These are phyloP conservation scores for Cyclotella choctawhatcheeana DNA, from an alignment of 108 stramenopile species.

Conservation along the genomic window DNA sequence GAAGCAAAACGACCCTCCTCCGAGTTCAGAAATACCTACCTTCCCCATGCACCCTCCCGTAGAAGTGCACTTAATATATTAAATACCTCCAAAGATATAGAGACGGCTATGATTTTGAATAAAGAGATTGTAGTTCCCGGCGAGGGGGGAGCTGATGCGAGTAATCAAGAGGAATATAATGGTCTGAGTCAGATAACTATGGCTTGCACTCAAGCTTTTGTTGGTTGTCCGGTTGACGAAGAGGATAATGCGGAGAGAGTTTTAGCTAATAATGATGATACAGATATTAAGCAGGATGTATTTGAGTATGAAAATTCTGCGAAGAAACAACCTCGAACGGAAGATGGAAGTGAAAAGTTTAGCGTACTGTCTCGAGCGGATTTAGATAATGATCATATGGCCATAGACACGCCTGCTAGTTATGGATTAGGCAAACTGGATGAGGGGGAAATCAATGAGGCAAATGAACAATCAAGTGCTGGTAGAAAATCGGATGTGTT, in stretches of 20 bases:
- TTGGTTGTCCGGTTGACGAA: too few relatives aligned
- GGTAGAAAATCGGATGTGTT: background rate
- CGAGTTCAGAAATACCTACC: background rate
- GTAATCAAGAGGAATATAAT: background rate
- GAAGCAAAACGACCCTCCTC: background rate
- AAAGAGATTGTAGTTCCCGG: background rate
- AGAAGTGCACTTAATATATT: background rate
- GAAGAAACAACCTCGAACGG: background rate
- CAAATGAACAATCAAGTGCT: background rate
- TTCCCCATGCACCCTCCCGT: background rate
- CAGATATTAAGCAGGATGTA: background rate
- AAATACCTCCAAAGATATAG: background rate
- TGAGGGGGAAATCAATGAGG: background rate
- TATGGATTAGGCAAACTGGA: background rate
- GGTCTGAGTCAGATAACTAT: constrained; percentile 5
- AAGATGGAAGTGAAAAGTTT: background rate
- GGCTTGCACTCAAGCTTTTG: constrained; percentile 1
- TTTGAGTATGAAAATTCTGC: background rate
- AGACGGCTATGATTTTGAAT: background rate
- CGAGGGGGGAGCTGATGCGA: too few relatives aligned
- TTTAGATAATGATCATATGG: background rate
- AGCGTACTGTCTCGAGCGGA: background rate
- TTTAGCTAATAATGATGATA: background rate
- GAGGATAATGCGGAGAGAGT: background rate
- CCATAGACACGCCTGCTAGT: background rate